A percentile compares a stretch with the other conserved stretches of the same genome.
These are phyloP conservation scores for Gossypium lobatum DNA, from an alignment of 441 rosid genomes.

Conservation along the genomic window DNA sequence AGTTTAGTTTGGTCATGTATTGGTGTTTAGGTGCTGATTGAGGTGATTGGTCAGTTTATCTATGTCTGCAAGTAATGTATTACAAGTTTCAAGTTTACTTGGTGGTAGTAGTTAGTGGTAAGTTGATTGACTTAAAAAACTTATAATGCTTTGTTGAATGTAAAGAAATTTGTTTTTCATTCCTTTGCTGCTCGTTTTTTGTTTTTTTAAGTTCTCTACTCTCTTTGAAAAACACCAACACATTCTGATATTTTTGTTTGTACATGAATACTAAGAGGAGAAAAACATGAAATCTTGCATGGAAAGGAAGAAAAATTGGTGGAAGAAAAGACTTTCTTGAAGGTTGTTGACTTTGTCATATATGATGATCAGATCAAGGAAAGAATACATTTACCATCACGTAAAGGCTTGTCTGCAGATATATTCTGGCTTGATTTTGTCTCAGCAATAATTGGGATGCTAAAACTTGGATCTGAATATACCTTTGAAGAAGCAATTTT, in stretches of 20 bases:
- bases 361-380: constrained; percentile 7
- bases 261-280: background rate
- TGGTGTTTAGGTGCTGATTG: too few species aligned
- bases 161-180: too few species aligned
- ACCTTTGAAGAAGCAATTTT: constrained; percentile 6
- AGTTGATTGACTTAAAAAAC: too few species aligned
- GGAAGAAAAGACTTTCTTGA: background rate
- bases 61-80: too few species aligned
- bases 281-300: background rate
- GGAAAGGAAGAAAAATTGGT: background rate
- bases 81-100: too few species aligned
- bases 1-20: too few species aligned
- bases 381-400: constrained; percentile 44
- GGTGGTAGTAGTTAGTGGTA: too few species aligned
- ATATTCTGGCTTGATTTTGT: constrained; percentile 20
- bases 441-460: constrained; percentile 20
- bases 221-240: too few species aligned
- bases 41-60: too few species aligned
- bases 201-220: too few species aligned
- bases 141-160: too few species aligned
- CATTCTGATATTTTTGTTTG: background rate
- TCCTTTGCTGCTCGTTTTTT: too few species aligned
- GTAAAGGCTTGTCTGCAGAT: constrained; percentile 38
- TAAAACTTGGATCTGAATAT: constrained; percentile 20
- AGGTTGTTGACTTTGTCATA: background rate